Evolutionary conservation across 176 grass and related monocot genomes (phyloP), one percentile per base, ranked within the genome.

Genomic region (Chloris gayana): DNA sequence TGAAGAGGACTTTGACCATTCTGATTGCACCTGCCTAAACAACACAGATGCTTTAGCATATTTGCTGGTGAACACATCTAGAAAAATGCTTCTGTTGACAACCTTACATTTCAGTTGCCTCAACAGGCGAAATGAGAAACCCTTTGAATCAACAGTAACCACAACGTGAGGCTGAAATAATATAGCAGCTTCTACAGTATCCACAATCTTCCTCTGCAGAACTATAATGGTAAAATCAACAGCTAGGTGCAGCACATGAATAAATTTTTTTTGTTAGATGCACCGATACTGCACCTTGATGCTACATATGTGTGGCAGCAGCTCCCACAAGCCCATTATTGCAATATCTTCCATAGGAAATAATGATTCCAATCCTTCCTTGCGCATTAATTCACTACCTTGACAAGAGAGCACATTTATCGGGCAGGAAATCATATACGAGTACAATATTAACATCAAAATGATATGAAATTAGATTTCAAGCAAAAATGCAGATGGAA

Each of bases 321-420:
- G 49, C 83, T 98, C 95, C 95, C 95, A 95, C 83, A 98, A 78
- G 29, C 95, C 95, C 95, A 98, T 98, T 73, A 98, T 83, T 49
- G 95, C 68, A 80, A 98, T 87, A 42, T 98, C 90, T 91, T 98
- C 95, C 92, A 98, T 94, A 27, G 95, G 86, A 84, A 98, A 98
- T 82, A 95, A 54, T 30, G 88, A 86, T 72, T 86, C 57, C 80
- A 98, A 61, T 29, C 95, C 95, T 93, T 86, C 85, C 75, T 89
- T 91, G 57, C 70, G 64, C 95, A 95, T 98, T 65, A 88, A 76
- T 77, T 79, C 73, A 65, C 95, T 98, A 76, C 14, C 80, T 67
- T 35, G 68, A 82, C 33, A 78, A 59, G 70, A 82, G 39, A 68
- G 14, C 70, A 60, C 0, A 45, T 66, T 29, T 39, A 73, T 31